phyloP scores from a whole-genome alignment of 2,329 filamentous ascomycete genomes.

The Diplodia intermedia region DNA sequence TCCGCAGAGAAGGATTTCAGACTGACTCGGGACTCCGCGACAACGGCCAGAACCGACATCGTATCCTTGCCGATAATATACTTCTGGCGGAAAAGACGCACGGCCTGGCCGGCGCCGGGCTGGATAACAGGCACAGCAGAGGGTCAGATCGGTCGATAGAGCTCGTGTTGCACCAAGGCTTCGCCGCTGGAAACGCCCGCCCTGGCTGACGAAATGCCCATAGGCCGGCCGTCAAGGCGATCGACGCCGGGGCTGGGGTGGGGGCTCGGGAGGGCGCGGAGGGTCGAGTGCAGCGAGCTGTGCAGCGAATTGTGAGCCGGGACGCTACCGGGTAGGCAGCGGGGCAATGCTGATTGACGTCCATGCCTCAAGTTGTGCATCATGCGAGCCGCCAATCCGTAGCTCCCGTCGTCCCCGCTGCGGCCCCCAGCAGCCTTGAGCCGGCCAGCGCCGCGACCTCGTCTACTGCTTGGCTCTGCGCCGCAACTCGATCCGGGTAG shows the following conservation, averaged over 20 bases:
- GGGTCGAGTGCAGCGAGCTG: conserved; percentile 4
- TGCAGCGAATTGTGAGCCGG: conserved; percentile 3
- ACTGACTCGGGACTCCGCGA: background rate
- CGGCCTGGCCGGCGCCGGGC: conserved; percentile 7
- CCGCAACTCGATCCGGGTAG: conserved; percentile 19
- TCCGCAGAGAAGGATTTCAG: background rate
- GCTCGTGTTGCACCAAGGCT: conserved; percentile 27
- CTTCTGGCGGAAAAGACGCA: conserved; percentile 14
- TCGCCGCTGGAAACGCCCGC: conserved; percentile 7
- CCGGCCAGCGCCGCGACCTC: conserved; percentile 13
- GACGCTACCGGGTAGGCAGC: background rate
- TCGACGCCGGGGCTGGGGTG: conserved; percentile 23
- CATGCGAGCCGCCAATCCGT: background rate
- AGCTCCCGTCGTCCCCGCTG: background rate
- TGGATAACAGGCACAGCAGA: conserved; percentile 4
- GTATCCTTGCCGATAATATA: conserved; percentile 12
- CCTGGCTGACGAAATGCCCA: conserved; percentile 9
- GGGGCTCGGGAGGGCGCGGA: conserved; percentile 9
- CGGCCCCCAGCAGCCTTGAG: background rate
- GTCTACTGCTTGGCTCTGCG: background rate
- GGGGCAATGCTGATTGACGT: conserved; percentile 5
- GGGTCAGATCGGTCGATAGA: conserved; percentile 19
- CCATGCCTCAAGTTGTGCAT: conserved; percentile 9
- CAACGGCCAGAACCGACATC: background rate
- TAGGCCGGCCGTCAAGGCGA: conserved; percentile 7